Percentiles rank a stretch among this genome's conserved stretches.
phyloP scores from a whole-genome alignment of 441 rosid genomes.

The Adansonia grandidieri region DNA sequence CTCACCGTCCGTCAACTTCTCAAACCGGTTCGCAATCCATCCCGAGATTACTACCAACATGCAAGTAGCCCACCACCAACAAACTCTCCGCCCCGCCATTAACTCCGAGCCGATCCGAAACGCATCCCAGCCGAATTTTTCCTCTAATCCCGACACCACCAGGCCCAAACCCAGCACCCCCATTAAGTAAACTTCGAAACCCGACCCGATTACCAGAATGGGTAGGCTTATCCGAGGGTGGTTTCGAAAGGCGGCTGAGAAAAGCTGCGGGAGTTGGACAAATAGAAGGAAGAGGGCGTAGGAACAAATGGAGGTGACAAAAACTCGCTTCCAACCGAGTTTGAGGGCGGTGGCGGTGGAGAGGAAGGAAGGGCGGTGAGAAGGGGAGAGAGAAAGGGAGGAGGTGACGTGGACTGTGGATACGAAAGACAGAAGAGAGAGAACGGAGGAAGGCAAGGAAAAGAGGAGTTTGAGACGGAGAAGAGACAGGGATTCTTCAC shows the following conservation, averaged over 20 bases:
- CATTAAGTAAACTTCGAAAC: slow-evolving; percentile 54
- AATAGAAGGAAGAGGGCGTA: slow-evolving; percentile 50
- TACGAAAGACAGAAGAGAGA: slow-evolving; percentile 62
- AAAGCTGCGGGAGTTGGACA: slow-evolving; percentile 37
- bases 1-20: slow-evolving; percentile 40
- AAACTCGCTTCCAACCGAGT: slow-evolving; percentile 48
- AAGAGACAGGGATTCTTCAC: slow-evolving; percentile 56
- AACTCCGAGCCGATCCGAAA: slow-evolving; percentile 46
- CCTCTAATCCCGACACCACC: slow-evolving; percentile 67
- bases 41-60: slow-evolving; percentile 50
- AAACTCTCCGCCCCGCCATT: slow-evolving; percentile 58
- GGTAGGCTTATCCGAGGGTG: slow-evolving; percentile 32
- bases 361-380: slow-evolving; percentile 34
- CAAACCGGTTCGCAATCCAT: slow-evolving; percentile 56
- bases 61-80: slow-evolving; percentile 58
- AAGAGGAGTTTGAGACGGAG: slow-evolving; percentile 53
- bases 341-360: slow-evolving; percentile 38
- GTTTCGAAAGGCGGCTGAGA: slow-evolving; percentile 34
- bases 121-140: slow-evolving; percentile 59
- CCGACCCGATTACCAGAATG: slow-evolving; percentile 31
- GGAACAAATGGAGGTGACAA: slow-evolving; percentile 57
- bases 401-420: slow-evolving; percentile 43
- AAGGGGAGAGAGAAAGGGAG: slow-evolving; percentile 29
- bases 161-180: slow-evolving; percentile 58
- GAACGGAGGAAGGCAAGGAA: slow-evolving; percentile 51